Percentiles rank a stretch among this genome's conserved stretches.
phyloP scores from a whole-genome alignment of 352 stramenopile species.

The Globisporangium carolinianum region DNA sequence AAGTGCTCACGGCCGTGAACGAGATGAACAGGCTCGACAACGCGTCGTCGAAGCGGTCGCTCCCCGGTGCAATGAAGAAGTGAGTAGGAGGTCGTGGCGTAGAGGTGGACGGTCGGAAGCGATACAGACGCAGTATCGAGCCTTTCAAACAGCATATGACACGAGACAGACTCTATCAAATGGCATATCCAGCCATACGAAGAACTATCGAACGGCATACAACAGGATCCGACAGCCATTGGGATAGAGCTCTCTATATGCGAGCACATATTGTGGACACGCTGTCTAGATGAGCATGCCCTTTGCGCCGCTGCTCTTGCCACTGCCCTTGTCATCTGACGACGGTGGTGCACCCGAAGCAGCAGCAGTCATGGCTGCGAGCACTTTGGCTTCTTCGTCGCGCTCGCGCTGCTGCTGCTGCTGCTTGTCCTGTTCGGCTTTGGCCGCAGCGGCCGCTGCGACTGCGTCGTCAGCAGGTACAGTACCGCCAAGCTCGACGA shows the following conservation, averaged over 20 bases:
- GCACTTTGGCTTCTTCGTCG: conserved; percentile 40
- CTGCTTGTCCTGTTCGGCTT: conserved; percentile 29
- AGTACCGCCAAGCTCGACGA: conserved; percentile 48
- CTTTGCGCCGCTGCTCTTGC: conserved; percentile 27
- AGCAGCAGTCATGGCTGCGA: conserved; percentile 17
- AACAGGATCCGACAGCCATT: too few species aligned
- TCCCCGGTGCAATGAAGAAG: conserved; percentile 70
- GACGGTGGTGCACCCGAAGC: not conserved
- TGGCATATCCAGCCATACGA: too few species aligned
- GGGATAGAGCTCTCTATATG: too few species aligned
- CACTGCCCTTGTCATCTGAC: conserved; percentile 22
- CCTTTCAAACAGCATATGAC: too few species aligned
- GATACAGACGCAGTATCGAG: too few species aligned
- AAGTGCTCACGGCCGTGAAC: conserved; percentile 95
- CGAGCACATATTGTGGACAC: too few species aligned
- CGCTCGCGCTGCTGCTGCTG: conserved; percentile 26
- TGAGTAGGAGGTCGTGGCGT: conserved; percentile 12
- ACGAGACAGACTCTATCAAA: too few species aligned
- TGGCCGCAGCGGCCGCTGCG: conserved; percentile 16
- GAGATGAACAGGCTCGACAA: conserved; percentile 95
- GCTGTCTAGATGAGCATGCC: conserved; percentile 56
- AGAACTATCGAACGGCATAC: too few species aligned
- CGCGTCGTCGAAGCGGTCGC: conserved; percentile 67
- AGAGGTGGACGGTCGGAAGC: not conserved
- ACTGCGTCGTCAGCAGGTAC: conserved; percentile 53